phyloP scores from a whole-genome alignment of 257 asterid genomes.

The Dorcoceras hygrometricum region DNA sequence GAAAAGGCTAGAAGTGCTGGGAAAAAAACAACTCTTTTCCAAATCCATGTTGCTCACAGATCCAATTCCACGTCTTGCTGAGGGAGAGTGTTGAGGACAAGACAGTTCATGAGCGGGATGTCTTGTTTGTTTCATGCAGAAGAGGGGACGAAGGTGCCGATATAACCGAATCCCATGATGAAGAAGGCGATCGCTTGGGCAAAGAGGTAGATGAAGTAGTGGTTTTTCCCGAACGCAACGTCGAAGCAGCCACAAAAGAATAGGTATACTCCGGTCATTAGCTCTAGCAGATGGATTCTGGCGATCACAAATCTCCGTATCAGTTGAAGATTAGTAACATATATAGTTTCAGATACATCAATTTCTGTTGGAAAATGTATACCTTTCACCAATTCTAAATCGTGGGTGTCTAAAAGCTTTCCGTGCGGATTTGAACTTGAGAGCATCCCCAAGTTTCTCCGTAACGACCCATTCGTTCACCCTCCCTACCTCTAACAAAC shows the following conservation, averaged over 20 bases:
- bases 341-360: background rate
- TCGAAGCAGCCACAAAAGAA: slow-evolving; percentile 46
- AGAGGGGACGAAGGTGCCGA: slow-evolving; percentile 39
- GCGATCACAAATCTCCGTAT: background rate
- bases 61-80: background rate
- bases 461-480: slow-evolving; percentile 84
- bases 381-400: slow-evolving; percentile 34
- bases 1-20: no score
- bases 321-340: background rate
- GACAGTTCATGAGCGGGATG: background rate
- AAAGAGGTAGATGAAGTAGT: slow-evolving; percentile 43
- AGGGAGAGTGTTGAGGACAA: background rate
- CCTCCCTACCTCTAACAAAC: slow-evolving; percentile 53
- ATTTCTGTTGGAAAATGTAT: slow-evolving; percentile 27
- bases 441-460: slow-evolving; percentile 64
- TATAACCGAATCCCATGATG: slow-evolving; percentile 45
- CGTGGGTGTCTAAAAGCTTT: slow-evolving; percentile 31
- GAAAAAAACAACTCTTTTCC: background rate
- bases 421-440: slow-evolving; percentile 36
- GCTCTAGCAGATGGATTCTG: slow-evolving; percentile 44
- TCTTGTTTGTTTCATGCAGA: background rate
- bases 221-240: slow-evolving; percentile 35
- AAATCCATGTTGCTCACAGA: background rate
- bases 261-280: slow-evolving; percentile 38
- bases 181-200: slow-evolving; percentile 48